phyloP scores from a whole-genome alignment of 2,329 filamentous ascomycete species.

The Fusarium begoniae region DNA sequence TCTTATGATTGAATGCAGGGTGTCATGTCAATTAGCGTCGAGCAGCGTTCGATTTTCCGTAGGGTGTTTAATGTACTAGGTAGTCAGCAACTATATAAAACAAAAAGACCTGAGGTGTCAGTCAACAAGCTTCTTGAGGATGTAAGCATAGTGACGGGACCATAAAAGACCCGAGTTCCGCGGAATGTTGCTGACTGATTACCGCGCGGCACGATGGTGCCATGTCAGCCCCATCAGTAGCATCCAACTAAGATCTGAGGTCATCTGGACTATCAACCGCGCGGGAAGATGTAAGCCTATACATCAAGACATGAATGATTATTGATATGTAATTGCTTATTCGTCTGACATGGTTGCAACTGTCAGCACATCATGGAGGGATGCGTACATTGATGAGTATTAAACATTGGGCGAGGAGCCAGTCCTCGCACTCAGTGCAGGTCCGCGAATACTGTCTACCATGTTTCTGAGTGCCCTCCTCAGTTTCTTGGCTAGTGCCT shows the following conservation, averaged over 20 bases:
- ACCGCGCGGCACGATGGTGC: background rate
- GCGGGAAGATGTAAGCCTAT: background rate
- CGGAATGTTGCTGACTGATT: background rate
- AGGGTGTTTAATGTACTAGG: no score
- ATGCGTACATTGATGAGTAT: background rate
- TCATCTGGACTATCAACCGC: background rate
- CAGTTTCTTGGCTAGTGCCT: background rate
- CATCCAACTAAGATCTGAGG: background rate
- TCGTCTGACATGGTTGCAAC: background rate
- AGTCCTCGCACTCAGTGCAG: rapidly evolving
- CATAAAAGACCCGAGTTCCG: rapidly evolving
- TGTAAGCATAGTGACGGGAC: rapidly evolving
- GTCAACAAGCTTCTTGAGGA: no score
- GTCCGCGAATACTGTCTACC: rapidly evolving
- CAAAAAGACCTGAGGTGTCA: no score
- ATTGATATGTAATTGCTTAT: background rate
- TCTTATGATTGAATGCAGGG: rapidly evolving
- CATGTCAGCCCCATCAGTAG: background rate
- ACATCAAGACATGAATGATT: rapidly evolving
- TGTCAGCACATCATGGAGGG: background rate
- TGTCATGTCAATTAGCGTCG: rapidly evolving
- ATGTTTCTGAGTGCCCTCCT: background rate
- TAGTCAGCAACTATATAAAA: no score
- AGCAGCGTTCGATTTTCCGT: no score
- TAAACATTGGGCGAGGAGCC: background rate